phyloP scores from a whole-genome alignment of 108 stramenopile genomes.

The Bacterosira constricta region DNA sequence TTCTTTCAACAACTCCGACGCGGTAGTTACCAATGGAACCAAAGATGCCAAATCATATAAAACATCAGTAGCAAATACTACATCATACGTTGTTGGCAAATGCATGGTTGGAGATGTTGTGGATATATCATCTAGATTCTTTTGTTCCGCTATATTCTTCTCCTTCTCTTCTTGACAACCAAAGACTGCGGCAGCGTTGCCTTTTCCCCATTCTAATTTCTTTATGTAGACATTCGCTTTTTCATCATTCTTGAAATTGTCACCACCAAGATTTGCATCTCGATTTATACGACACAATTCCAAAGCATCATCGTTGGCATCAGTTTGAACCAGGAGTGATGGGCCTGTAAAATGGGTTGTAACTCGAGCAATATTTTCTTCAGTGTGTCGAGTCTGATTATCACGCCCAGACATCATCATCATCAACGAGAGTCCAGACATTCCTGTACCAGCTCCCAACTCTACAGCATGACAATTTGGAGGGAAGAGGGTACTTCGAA shows the following conservation, averaged over 20 bases:
- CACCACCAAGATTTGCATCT: conserved; percentile 14
- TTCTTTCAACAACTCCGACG: conserved; percentile 1
- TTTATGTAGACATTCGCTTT: conserved; percentile 1
- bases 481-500: not conserved
- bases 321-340: conserved; percentile 46
- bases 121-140: not conserved
- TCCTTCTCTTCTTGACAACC: not conserved
- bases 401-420: not conserved
- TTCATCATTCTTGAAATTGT: not conserved
- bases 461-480: conserved; percentile 44
- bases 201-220: conserved; percentile 51
- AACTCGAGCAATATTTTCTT: not conserved
- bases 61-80: conserved; percentile 71
- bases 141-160: not conserved
- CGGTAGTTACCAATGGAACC: conserved; percentile 46
- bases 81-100: conserved; percentile 37
- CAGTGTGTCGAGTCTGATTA: not conserved
- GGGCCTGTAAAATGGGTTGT: not conserved
- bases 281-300: conserved; percentile 61
- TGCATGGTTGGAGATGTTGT: not conserved
- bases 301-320: conserved; percentile 49
- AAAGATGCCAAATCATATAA: conserved; percentile 64
- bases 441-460: conserved; percentile 70
- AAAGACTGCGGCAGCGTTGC: not conserved
- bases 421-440: conserved; percentile 55